phyloP scores from a whole-genome alignment of 1,284 basidiomycete species.

The Fomitopsis palustris region DNA sequence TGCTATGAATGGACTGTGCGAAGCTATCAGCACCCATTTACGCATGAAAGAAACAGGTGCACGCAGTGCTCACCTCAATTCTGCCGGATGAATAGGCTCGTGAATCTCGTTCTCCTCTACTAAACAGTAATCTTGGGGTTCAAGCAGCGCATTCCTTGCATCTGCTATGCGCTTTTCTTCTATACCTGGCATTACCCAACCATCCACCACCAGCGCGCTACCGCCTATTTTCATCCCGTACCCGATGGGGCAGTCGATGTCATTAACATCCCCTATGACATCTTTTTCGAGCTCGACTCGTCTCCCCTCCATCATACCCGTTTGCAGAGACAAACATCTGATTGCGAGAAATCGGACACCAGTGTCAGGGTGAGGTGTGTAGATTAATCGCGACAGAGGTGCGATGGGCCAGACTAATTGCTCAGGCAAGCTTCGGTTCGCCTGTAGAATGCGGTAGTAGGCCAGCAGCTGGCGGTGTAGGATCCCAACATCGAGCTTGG shows the following conservation, averaged over 20 bases:
- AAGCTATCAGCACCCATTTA: not conserved
- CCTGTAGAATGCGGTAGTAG: constrained; percentile 76
- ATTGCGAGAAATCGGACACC: constrained; percentile 73
- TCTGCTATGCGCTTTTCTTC: constrained; percentile 61
- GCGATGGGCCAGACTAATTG: constrained; percentile 64
- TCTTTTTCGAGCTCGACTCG: constrained; percentile 61
- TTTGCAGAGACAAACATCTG: constrained; percentile 71
- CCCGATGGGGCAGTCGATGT: constrained; percentile 54
- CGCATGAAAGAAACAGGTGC: not conserved
- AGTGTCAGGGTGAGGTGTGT: constrained; percentile 52
- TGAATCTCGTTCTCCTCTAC: constrained; percentile 31
- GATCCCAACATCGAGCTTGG: constrained; percentile 35
- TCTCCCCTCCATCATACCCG: constrained; percentile 74
- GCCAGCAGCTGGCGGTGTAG: constrained; percentile 72
- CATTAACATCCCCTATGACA: constrained; percentile 54
- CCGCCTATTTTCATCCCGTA: constrained; percentile 47
- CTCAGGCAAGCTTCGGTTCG: constrained; percentile 64
- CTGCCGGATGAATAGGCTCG: constrained; percentile 37
- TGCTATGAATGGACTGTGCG: constrained; percentile 45
- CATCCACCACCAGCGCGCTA: constrained; percentile 49
- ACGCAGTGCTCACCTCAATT: constrained; percentile 48
- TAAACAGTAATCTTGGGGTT: constrained; percentile 45
- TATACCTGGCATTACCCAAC: constrained; percentile 73
- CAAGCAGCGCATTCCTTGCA: constrained; percentile 47
- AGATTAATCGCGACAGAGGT: constrained; percentile 56